phyloP scores from a whole-genome alignment of 2,329 filamentous ascomycete genomes.

The Aspergillus sp. region DNA sequence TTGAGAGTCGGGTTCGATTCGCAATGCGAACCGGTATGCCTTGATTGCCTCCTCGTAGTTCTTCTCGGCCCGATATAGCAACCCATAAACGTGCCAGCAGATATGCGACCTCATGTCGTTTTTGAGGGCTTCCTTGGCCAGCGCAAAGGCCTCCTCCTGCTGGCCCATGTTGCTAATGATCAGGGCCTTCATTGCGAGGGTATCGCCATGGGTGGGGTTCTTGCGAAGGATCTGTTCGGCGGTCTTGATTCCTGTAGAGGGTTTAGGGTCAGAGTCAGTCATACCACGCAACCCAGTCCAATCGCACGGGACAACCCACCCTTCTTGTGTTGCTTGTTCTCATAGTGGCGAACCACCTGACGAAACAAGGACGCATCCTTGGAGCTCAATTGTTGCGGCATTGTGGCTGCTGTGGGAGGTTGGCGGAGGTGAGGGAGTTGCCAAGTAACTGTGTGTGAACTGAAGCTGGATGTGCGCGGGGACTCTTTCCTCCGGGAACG shows the following conservation, averaged over 20 bases:
- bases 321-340: constrained; percentile 97
- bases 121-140: constrained; percentile 88
- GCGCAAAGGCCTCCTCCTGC: constrained; percentile 86
- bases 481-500: constrained; percentile 16
- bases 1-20: constrained; percentile 86
- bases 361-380: constrained; percentile 95
- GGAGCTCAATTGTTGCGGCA: constrained; percentile 55
- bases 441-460: constrained; percentile 29
- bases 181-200: constrained; percentile 97
- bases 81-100: constrained; percentile 98
- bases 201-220: constrained; percentile 94
- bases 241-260: constrained; percentile 72
- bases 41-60: constrained; percentile 99
- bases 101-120: constrained; percentile 99
- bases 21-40: constrained; percentile 94
- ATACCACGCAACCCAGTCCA: constrained; percentile 5
- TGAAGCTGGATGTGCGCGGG: constrained; percentile 37
- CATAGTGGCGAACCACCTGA: constrained; percentile 92
- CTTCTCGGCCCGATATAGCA: constrained; percentile 90
- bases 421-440: constrained; percentile 20
- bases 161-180: constrained; percentile 93
- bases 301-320: constrained; percentile 42
- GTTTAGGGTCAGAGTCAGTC: constrained; percentile 19
- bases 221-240: constrained; percentile 97
- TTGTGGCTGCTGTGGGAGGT: constrained; percentile 35